These are phyloP conservation scores for Sideroxylon spinosum DNA, from an alignment of 179 eudicot genomes.

Conservation along the genomic window DNA sequence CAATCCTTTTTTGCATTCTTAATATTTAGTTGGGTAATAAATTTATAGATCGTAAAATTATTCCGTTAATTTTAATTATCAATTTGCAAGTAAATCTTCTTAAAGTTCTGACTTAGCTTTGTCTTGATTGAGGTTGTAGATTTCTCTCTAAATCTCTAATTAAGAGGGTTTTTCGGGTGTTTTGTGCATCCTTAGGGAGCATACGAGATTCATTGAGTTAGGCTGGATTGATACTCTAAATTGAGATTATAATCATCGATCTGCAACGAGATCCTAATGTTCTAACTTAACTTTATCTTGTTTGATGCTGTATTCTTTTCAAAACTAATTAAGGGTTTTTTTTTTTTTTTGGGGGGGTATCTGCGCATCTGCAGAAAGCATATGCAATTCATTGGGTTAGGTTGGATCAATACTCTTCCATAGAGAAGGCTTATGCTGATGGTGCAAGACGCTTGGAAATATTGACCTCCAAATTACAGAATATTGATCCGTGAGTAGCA, in stretches of 20 bases:
- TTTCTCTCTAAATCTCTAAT: conserved; percentile 2
- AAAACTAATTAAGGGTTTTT: conserved; percentile 8
- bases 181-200: conserved; percentile 56
- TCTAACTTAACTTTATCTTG: background rate
- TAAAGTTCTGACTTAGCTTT: background rate
- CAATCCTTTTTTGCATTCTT: background rate
- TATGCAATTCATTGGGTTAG: conserved; percentile 76
- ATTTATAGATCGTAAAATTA: background rate
- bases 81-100: background rate
- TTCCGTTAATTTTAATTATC: background rate
- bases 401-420: conserved; percentile 52
- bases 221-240: conserved; percentile 43
- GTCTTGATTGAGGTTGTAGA: conserved; percentile 4
- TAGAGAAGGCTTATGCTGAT: conserved; percentile 52
- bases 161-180: background rate
- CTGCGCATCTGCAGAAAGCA: conserved; percentile 55
- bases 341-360: background rate
- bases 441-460: conserved; percentile 54
- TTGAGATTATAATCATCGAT: background rate
- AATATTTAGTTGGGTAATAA: background rate
- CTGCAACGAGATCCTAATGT: background rate
- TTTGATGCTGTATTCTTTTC: background rate
- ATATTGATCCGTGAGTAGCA: conserved; percentile 52
- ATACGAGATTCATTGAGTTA: conserved; percentile 73
- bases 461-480: conserved; percentile 51